Conservation (phyloP, 192 early-diverging fungal genomes). For the Pilobolus umbonatus region DNA sequence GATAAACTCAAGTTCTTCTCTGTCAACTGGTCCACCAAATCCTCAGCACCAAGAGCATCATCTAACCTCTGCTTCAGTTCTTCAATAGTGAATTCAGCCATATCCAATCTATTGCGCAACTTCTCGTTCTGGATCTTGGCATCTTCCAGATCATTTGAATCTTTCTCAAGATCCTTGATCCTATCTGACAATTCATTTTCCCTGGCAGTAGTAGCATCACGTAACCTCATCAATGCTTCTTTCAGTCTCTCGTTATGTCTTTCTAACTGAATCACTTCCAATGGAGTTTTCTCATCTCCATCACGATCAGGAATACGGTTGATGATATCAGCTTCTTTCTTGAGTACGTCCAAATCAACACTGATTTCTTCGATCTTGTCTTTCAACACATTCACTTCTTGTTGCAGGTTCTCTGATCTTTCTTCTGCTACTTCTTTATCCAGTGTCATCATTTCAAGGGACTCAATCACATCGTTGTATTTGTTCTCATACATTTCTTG, state of each 20-base stretch:
- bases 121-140: constrained; percentile 52
- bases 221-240: constrained; percentile 77
- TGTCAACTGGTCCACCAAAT: constrained; percentile 77
- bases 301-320: constrained; percentile 28
- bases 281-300: constrained; percentile 38
- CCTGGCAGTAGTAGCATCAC: constrained; percentile 70
- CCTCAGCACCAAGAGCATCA: constrained; percentile 75
- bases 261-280: constrained; percentile 66
- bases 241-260: constrained; percentile 84
- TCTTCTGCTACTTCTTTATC: constrained; percentile 95
- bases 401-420: constrained; percentile 67
- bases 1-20: constrained; percentile 79
- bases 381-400: constrained; percentile 64
- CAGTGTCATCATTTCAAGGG: constrained; percentile 79
- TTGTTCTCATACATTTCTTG: constrained; percentile 64
- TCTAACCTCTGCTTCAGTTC: constrained; percentile 80
- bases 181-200: constrained; percentile 61
- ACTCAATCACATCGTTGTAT: constrained; percentile 68
- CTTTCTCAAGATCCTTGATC: constrained; percentile 69
- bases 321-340: constrained; percentile 49
- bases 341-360: constrained; percentile 63
- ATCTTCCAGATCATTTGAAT: constrained; percentile 53
- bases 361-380: constrained; percentile 78
- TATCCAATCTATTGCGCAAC: constrained; percentile 49
- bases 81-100: constrained; percentile 74